Base-by-base conservation (phyloP, 805 yeast species). In the Cyberlindnera mississippiensis region DNA sequence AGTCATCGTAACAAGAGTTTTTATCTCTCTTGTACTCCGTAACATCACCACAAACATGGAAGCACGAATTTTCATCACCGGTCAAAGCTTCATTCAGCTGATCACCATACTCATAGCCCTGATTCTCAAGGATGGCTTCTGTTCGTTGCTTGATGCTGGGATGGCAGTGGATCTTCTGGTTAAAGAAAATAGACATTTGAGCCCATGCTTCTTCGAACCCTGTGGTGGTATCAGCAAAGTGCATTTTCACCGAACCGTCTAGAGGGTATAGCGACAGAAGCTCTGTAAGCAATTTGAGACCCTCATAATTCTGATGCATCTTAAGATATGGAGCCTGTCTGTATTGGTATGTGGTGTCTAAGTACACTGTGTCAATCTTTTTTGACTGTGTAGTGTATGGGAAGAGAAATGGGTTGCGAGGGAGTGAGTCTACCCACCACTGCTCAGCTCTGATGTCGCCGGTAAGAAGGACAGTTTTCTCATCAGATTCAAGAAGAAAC, bases 141-240 rank as follows among this genome's bases (percentile, higher is more conserved):
- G 57, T 58, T 27, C 63, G 48, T 12, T 49, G 31, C 40, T 40
- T 50, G 11, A 50, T 36, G 33, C 60, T 61, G 4, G 38, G n/a
- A 33, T 59, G 65, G 18, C 61, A 47, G 42, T 69, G 72, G 9
- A 68, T 46, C 28, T 50, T 51, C 2, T 57, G 49, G 2, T 51
- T 40, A 33, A 61, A 55, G 3, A 47, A 35, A 0, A 50, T 38
- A 0, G 61, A 56, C 4, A 75, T 48, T 5, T 63, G 62, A 3
- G 68, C 59, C 74, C 80, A 73, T 1, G 67, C 71, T 39, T 75
- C 76, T 50, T 78, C 85, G 47, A 75, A 76, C 2, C 84, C 84
- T 3, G 69, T 53, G 0, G 61, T 60, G 18, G 57, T 52, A 39
- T 73, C 76, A 4, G 55, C 51, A 37, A 76, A 69, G 36, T 54